Conservation (phyloP, 2,329 filamentous ascomycete genomes). For the Cladosporium halotolerans region DNA sequence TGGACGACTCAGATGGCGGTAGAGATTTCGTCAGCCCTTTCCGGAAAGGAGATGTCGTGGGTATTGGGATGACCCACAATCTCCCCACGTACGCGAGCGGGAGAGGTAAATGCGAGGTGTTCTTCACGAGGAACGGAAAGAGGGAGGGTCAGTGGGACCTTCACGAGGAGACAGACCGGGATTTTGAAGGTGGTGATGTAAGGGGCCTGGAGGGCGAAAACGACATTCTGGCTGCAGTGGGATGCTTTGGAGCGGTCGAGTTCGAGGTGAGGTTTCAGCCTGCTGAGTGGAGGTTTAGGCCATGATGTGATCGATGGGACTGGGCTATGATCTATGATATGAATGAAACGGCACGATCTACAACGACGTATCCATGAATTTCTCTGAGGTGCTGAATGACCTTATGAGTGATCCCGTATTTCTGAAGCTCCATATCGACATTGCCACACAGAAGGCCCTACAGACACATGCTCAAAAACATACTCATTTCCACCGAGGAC, state of each 20-base stretch:
- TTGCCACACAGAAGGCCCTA: too few species aligned
- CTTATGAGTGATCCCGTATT: too few species aligned
- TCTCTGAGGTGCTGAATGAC: too few species aligned
- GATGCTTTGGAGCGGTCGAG: slow-evolving; percentile 61
- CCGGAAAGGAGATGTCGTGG: slow-evolving; percentile 58
- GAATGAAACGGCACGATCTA: background rate
- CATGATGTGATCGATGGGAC: background rate
- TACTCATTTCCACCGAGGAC: too few species aligned
- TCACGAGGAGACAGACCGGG: slow-evolving; percentile 64
- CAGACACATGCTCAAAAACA: too few species aligned
- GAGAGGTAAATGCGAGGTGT: slow-evolving; percentile 51
- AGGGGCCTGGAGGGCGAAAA: slow-evolving; percentile 58
- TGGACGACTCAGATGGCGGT: slow-evolving; percentile 70
- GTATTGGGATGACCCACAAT: slow-evolving; percentile 62
- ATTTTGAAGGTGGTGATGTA: slow-evolving; percentile 54
- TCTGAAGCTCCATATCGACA: too few species aligned
- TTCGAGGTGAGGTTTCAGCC: slow-evolving; percentile 52
- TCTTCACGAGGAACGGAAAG: slow-evolving; percentile 64
- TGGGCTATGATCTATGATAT: background rate
- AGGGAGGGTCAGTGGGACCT: slow-evolving; percentile 61
- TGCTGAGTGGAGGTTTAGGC: slow-evolving; percentile 29
- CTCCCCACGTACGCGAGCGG: slow-evolving; percentile 20
- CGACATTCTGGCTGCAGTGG: slow-evolving; percentile 65
- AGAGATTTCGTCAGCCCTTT: slow-evolving; percentile 62
- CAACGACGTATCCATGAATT: too few species aligned